These are phyloP conservation scores for Sporothrix euskadiensis DNA, from an alignment of 2,329 filamentous ascomycete species.

Conservation along the genomic window DNA sequence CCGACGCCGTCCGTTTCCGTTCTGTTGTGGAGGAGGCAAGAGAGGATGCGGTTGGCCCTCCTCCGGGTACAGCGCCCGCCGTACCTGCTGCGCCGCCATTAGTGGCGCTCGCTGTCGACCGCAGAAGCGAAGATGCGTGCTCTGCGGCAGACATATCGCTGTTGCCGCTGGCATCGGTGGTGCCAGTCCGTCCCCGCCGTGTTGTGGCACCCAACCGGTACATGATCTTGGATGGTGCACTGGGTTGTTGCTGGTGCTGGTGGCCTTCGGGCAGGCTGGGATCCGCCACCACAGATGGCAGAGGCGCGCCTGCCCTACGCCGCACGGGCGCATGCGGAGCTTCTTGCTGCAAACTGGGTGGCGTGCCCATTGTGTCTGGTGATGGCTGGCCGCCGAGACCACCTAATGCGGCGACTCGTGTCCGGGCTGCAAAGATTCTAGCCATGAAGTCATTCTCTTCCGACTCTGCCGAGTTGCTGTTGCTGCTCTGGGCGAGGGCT, in stretches of 20 bases:
- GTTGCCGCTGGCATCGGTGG: slow-evolving; percentile 40
- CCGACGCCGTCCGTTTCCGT: slow-evolving; percentile 90
- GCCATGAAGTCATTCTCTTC: slow-evolving; percentile 58
- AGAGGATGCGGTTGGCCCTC: slow-evolving; percentile 32
- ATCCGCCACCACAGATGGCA: slow-evolving; percentile 48
- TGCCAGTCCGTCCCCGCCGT: slow-evolving; percentile 40
- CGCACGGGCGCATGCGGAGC: slow-evolving; percentile 55
- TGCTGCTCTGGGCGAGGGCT: neutral
- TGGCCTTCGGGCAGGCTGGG: slow-evolving; percentile 41
- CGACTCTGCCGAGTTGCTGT: slow-evolving; percentile 37
- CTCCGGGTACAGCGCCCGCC: slow-evolving; percentile 31
- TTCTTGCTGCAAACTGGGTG: slow-evolving; percentile 50
- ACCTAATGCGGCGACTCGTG: slow-evolving; percentile 46
- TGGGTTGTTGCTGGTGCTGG: slow-evolving; percentile 26
- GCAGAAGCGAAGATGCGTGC: slow-evolving; percentile 41
- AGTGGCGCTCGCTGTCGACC: slow-evolving; percentile 36
- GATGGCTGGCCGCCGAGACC: slow-evolving; percentile 40
- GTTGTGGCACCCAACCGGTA: slow-evolving; percentile 53
- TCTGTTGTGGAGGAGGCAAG: slow-evolving; percentile 54
- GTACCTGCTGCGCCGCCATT: slow-evolving; percentile 24
- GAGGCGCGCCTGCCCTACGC: slow-evolving; percentile 56
- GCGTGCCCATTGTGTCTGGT: slow-evolving; percentile 64
- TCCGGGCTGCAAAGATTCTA: slow-evolving; percentile 55
- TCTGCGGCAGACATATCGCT: slow-evolving; percentile 41
- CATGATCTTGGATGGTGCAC: slow-evolving; percentile 62